phyloP scores from a whole-genome alignment of 2,329 filamentous ascomycete species.

The Alternaria triticimaculans region DNA sequence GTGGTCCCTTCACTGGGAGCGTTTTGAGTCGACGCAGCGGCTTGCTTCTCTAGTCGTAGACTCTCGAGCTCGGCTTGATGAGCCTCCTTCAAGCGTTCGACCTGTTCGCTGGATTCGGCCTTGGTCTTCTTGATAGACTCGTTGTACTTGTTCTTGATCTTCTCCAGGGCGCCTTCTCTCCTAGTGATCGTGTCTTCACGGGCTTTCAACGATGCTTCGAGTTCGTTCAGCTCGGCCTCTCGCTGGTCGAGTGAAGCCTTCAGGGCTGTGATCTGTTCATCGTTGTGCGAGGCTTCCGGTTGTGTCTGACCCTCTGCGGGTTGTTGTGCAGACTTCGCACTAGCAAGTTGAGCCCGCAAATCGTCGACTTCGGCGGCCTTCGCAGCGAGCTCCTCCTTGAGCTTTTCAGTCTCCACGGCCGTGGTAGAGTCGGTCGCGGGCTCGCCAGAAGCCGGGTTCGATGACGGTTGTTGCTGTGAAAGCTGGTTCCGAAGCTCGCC shows the following conservation, averaged over 20 bases:
- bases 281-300: constrained; percentile 56
- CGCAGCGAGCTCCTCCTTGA: constrained; percentile 49
- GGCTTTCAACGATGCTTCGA: constrained; percentile 56
- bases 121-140: constrained; percentile 64
- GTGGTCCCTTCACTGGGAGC: constrained; percentile 3
- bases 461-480: constrained; percentile 21
- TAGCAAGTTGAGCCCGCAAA: constrained; percentile 49
- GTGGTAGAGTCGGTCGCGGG: constrained; percentile 6
- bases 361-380: constrained; percentile 56
- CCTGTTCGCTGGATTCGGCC: constrained; percentile 38
- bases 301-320: constrained; percentile 11
- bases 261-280: constrained; percentile 50
- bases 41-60: constrained; percentile 15
- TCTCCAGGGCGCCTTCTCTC: constrained; percentile 31
- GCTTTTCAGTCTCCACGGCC: constrained; percentile 25
- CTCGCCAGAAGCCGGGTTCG: constrained; percentile 10
- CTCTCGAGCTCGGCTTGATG: constrained; percentile 48
- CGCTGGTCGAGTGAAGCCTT: constrained; percentile 43
- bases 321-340: constrained; percentile 15
- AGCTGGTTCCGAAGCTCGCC: constrained; percentile 44
- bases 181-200: constrained; percentile 24
- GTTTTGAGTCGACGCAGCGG: constrained; percentile 3
- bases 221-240: constrained; percentile 29
- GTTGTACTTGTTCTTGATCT: constrained; percentile 64
- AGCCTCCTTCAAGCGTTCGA: constrained; percentile 52